A percentile compares a stretch with the other conserved stretches of the same genome.
Evolutionary conservation across 352 stramenopile genomes (phyloP).

Genomic region (Pythium monospermum): DNA sequence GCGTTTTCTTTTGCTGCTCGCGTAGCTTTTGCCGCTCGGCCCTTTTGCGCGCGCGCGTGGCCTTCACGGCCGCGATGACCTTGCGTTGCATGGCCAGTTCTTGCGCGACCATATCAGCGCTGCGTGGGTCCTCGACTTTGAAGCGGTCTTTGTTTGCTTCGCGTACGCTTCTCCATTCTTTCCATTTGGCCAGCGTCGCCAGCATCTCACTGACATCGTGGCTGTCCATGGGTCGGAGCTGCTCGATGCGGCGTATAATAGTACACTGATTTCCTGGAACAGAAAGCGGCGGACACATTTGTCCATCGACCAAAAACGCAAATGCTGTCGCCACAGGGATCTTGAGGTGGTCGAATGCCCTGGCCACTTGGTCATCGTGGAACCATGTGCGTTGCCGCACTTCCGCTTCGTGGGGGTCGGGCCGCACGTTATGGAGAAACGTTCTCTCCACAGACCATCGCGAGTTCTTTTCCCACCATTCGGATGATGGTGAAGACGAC

Average conservation of each 20-base stretch:
- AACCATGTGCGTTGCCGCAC: constrained; percentile 22
- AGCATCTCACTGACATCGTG: constrained; percentile 36
- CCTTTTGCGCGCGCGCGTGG: constrained; percentile 51
- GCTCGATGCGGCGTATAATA: constrained; percentile 37
- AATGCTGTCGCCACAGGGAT: constrained; percentile 38
- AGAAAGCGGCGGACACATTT: constrained; percentile 8
- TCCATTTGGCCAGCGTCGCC: constrained; percentile 32
- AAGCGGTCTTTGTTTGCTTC: constrained; percentile 65
- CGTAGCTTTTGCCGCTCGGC: constrained; percentile 50
- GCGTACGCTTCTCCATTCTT: constrained; percentile 40
- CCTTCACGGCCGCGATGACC: constrained; percentile 62
- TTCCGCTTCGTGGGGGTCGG: constrained; percentile 2
- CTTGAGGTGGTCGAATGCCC: constrained; percentile 32
- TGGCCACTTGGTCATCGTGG: constrained; percentile 31
- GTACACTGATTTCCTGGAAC: constrained; percentile 29
- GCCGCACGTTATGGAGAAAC: constrained; percentile 24
- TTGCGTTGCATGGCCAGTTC: constrained; percentile 58
- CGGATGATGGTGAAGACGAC: neutral
- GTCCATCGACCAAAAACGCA: constrained; percentile 30
- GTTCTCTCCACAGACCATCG: constrained; percentile 9
- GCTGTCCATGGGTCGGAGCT: constrained; percentile 36
- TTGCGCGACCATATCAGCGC: constrained; percentile 40
- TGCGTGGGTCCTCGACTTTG: constrained; percentile 53
- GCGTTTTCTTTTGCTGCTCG: constrained; percentile 34
- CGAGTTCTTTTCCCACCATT: constrained; percentile 4